A percentile compares a stretch with the other conserved stretches of the same genome.
Conservation (phyloP, 108 stramenopile genomes). For the Cyclotella kingstonii region DNA sequence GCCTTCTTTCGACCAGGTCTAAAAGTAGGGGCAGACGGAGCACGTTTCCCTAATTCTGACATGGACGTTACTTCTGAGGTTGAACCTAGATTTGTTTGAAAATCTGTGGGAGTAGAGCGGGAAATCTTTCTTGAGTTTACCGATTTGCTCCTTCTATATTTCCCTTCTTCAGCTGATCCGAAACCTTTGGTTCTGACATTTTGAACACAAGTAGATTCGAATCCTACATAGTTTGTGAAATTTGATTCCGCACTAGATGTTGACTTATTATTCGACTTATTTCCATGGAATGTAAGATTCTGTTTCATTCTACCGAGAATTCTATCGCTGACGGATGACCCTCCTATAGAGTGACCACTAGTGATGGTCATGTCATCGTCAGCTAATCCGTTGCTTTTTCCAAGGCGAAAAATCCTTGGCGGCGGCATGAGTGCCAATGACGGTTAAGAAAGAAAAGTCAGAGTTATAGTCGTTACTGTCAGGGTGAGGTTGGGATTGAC, state of each 20-base stretch:
- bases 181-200: too few species aligned
- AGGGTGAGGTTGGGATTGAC: neutral
- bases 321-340: slow-evolving; percentile 19
- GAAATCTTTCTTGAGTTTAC: too few species aligned
- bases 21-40: slow-evolving; percentile 14
- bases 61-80: neutral
- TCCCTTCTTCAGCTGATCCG: too few species aligned
- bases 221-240: too few species aligned
- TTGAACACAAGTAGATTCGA: too few species aligned
- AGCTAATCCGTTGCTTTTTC: neutral
- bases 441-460: neutral
- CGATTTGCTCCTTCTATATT: too few species aligned
- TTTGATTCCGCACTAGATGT: too few species aligned
- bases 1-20: too few species aligned
- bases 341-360: slow-evolving; percentile 10
- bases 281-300: slow-evolving; percentile 22
- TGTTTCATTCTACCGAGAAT: slow-evolving; percentile 36
- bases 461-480: neutral
- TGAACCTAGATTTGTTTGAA: neutral
- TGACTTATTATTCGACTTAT: too few species aligned
- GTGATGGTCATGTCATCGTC: slow-evolving; percentile 31
- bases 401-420: slow-evolving; percentile 5
- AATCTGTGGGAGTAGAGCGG: too few species aligned
- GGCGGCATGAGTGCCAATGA: neutral
- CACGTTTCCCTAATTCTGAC: slow-evolving; percentile 7